Evolutionary conservation across 202 grass and related monocot species (phyloP), one percentile per base, ranked within the genome.

Genomic region (Saccharum hybrid): DNA sequence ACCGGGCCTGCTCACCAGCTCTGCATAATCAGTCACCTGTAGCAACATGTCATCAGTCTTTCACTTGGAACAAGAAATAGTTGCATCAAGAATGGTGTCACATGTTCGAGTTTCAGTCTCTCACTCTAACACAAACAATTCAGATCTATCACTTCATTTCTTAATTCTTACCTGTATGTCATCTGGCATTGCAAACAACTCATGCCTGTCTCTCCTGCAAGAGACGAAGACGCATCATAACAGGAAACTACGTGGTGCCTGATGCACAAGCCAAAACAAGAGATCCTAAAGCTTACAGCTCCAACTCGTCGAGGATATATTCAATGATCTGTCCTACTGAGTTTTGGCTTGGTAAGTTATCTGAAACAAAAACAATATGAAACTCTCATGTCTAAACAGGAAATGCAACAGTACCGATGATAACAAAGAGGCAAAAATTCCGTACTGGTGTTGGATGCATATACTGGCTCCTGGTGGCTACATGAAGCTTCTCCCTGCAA

Each of bases 121-220:
- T 14, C 52, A 4, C 1, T 22, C 28, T 43, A 56, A 56, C 66
- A 40, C 33, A 75, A 57, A 75, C 8, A 18, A 11, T 59, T 21
- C 39, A 72, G 68, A 82, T 8, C 11, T 28, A 65, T 56, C 66
- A 34, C 1, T 71, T 49, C 9, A 70, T 49, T 65, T 49, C 45
- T 34, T 34, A 34, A 34, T 34, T 34, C 33, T 42, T 73, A 92
- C 92, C 84, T 94, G 92, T 74, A 97, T 86, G 72, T 84, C 83
- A 91, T 97, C 92, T 57, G 95, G 90, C 95, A 93, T 97, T 57
- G 95, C 90, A 83, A 97, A 97, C 28, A 97, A 67, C 43, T 94
- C 95, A 84, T 90, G 86, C 6, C 57, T 90, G 66, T 97, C 95
- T 78, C 91, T 97, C 85, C 95, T 97, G 79, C 38, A 86, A 72